Base-by-base conservation (phyloP, 352 stramenopile species). In the Phytophthora macrochlamydospora region DNA sequence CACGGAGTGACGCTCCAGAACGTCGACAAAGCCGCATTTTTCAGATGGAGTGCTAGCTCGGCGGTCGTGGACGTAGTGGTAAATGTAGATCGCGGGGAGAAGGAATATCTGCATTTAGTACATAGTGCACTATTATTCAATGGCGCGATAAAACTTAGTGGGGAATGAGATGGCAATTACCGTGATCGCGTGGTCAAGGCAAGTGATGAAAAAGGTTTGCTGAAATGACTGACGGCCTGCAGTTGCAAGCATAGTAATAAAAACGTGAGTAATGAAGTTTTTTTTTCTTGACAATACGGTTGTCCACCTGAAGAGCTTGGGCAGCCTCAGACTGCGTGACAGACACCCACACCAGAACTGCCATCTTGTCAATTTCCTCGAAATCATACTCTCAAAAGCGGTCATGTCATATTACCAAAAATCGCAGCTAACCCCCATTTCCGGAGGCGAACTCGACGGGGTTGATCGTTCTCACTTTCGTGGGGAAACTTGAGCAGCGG, bases 1-100 rank as follows among this genome's bases (percentile, higher is more conserved):
- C 24, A 69, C 57, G 29, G 64, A 73, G 49, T 78, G 69, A 38
- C 68, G 75, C 5, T 62, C 38, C 2, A 83, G 51, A 3, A 76
- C 46, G 1, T 64, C 12, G 7, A 44, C 3, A 11, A 73, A 14
- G 9, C 53, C 59, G 11, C 28, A 61, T 51, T 71, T 51, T 9
- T 64, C 18, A 29, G 29, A 31, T 29, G n/a, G 24, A 9, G 32
- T 37, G 13, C 48, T 31, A 12, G 37, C 35, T 37, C 14, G 60
- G 56, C 70, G 51, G 2, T 53, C 43, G 9, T 35, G 43, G 5
- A 49, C 30, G 32, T 54, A 72, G 35, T 71, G 73, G 56, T 71
- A 79, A 3, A 69, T 18, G 32, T 71, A 55, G 14, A 71, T 43
- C 2, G 64, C 42, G 7, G 74, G 74, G 1, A 83, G 58, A 12